phyloP scores from a whole-genome alignment of 2,329 filamentous ascomycete genomes.

The Drechslerella coelobrocha region DNA sequence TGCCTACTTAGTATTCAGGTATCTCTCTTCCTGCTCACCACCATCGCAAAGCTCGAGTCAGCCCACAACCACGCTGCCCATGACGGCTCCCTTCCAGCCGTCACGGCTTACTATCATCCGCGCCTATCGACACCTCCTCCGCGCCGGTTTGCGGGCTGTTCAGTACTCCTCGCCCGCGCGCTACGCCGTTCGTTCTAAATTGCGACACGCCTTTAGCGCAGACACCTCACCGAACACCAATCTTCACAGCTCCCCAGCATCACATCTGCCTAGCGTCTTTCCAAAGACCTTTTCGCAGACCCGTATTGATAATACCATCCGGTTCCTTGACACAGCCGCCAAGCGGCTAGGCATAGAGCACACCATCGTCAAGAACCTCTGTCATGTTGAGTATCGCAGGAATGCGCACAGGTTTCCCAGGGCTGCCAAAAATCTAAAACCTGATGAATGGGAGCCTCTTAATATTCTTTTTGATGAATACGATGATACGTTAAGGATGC shows the following conservation, averaged over 20 bases:
- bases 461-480: constrained; percentile 37
- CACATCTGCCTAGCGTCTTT: constrained; percentile 13
- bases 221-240: constrained; percentile 57
- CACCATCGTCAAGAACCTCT: constrained; percentile 72
- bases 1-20: no score
- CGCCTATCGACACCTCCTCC: constrained; percentile 75
- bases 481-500: constrained; percentile 46
- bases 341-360: constrained; percentile 73
- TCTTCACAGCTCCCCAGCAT: constrained; percentile 19
- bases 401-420: constrained; percentile 56
- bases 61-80: background rate
- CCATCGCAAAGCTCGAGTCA: constrained; percentile 1
- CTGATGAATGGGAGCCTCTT: constrained; percentile 25
- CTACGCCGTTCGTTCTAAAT: constrained; percentile 67
- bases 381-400: constrained; percentile 63
- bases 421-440: constrained; percentile 19
- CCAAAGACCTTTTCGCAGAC: constrained; percentile 61
- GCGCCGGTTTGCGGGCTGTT: constrained; percentile 71
- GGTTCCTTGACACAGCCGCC: constrained; percentile 73
- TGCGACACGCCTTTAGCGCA: constrained; percentile 67
- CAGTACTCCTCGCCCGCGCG: constrained; percentile 74
- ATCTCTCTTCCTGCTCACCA: constrained; percentile 4
- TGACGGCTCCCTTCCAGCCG: constrained; percentile 9
- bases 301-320: constrained; percentile 70
- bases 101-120: constrained; percentile 63